Percentiles rank a stretch among this genome's conserved stretches.
These are phyloP conservation scores for Rhizomucor pusillus DNA, from an alignment of 371 early-diverging fungal species.

Conservation along the genomic window DNA sequence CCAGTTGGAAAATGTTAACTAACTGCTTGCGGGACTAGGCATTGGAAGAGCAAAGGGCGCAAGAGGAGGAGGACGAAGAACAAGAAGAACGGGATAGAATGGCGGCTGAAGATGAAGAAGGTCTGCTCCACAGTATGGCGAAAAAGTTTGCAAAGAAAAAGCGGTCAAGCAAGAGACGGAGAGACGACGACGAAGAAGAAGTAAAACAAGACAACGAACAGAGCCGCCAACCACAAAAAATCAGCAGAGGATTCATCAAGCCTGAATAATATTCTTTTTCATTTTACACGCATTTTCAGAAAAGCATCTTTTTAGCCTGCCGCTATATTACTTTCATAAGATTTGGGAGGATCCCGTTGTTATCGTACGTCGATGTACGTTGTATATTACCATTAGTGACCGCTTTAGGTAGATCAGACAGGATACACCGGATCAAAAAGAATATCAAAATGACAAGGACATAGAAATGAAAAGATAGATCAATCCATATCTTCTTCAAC, in stretches of 20 bases:
- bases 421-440: no score
- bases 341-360: no score
- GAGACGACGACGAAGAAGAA: neutral
- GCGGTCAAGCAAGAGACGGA: neutral
- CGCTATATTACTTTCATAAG: no score
- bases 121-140: constrained; percentile 21
- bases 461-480: no score
- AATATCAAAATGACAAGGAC: no score
- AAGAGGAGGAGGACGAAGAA: constrained; percentile 16
- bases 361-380: no score
- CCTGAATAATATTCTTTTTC: constrained; percentile 4
- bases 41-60: constrained; percentile 6
- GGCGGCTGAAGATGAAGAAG: constrained; percentile 24
- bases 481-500: no score
- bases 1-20: neutral
- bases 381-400: no score
- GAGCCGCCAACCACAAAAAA: neutral
- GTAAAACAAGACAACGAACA: neutral
- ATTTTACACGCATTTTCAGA: no score
- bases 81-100: constrained; percentile 23
- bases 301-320: no score
- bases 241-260: constrained; percentile 6
- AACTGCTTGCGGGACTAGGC: neutral
- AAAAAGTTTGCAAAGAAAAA: neutral
- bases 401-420: no score